Conservation (phyloP, 345 rosid genomes). For the Camelina neglecta region DNA sequence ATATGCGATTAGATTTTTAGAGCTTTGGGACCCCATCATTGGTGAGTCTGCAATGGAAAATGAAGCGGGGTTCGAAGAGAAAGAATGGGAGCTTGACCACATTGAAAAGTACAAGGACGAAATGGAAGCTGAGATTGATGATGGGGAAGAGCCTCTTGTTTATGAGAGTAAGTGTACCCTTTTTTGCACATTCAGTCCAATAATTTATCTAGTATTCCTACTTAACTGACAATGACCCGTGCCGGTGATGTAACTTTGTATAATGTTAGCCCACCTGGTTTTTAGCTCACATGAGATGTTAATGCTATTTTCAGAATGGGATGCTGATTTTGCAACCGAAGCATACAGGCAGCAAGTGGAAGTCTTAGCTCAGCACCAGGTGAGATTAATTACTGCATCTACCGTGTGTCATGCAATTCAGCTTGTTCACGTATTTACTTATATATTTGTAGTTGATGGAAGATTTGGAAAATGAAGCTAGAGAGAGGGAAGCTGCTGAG, state of each 20-base stretch:
- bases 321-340: slow-evolving; percentile 99
- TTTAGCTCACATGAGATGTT: slow-evolving; percentile 33
- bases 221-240: slow-evolving; percentile 15
- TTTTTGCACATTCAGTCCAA: slow-evolving; percentile 23
- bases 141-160: slow-evolving; percentile 94
- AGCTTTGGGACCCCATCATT: slow-evolving; percentile 95
- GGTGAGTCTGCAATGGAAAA: slow-evolving; percentile 73
- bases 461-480: slow-evolving; percentile 92
- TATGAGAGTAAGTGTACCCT: slow-evolving; percentile 81
- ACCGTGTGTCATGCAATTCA: slow-evolving; percentile 22
- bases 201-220: slow-evolving; percentile 18
- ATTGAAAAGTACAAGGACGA: slow-evolving; percentile 96
- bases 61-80: slow-evolving; percentile 80
- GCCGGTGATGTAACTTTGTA: slow-evolving; percentile 1
- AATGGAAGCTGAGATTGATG: slow-evolving; percentile 99
- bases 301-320: slow-evolving; percentile 73
- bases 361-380: slow-evolving; percentile 94
- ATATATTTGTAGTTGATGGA: slow-evolving; percentile 77
- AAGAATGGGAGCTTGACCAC: slow-evolving; percentile 97
- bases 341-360: slow-evolving; percentile 99
- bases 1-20: slow-evolving; percentile 84
- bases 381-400: slow-evolving; percentile 43
- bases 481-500: slow-evolving; percentile 73
- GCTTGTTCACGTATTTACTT: slow-evolving; percentile 24
- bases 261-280: slow-evolving; percentile 17